Evolutionary conservation across 257 asterid species (phyloP).

Genomic region (Solanum neorickii): DNA sequence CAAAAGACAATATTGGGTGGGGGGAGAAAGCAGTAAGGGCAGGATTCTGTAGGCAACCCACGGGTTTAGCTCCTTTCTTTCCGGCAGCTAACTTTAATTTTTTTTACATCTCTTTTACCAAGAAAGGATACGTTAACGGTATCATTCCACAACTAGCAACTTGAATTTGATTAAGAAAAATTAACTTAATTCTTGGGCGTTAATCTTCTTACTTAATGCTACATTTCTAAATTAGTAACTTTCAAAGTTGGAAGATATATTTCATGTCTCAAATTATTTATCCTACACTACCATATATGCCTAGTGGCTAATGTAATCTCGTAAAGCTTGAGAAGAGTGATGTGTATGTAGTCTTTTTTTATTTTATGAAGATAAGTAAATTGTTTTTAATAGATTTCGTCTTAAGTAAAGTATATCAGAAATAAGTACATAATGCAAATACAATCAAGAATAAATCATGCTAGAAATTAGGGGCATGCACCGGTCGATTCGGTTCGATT

Average conservation of each 20-base stretch:
- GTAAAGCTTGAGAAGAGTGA: too few species aligned
- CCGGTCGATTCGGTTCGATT: too few species aligned
- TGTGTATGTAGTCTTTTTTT: neutral
- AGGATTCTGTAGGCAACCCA: neutral
- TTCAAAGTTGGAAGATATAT: neutral
- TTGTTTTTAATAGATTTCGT: rapidly evolving
- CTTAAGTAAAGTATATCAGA: neutral
- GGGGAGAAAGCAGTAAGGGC: neutral
- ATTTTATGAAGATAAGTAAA: neutral
- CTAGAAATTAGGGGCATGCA: too few species aligned
- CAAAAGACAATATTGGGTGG: neutral
- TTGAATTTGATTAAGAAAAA: neutral
- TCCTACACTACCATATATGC: neutral
- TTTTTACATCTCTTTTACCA: constrained; percentile 7
- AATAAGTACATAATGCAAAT: neutral
- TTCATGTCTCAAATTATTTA: neutral
- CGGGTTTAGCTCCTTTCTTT: neutral
- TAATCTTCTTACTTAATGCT: neutral
- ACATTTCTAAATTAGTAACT: neutral
- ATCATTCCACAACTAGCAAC: neutral
- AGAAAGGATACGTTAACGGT: neutral
- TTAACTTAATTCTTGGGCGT: neutral
- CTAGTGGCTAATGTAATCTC: too few species aligned
- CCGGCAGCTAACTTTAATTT: neutral
- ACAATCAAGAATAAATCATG: neutral